Conservation (phyloP, 2,329 filamentous ascomycete genomes). For the Dactylellina parvicollis region DNA sequence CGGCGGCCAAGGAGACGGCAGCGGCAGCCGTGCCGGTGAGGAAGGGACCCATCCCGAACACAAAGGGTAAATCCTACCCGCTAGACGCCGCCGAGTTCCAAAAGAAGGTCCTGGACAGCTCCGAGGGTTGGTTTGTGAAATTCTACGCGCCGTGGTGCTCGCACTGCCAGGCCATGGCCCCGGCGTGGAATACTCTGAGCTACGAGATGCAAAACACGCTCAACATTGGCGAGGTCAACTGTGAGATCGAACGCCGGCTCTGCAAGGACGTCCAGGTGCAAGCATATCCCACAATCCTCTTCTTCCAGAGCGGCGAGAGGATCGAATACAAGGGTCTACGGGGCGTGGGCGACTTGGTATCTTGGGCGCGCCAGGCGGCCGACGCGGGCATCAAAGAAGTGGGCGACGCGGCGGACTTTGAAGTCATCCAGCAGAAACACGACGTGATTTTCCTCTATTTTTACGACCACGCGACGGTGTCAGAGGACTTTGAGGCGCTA, state of each 20-base stretch:
- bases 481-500: constrained; percentile 88
- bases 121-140: constrained; percentile 97
- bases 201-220: constrained; percentile 89
- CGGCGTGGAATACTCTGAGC: constrained; percentile 87
- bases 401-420: constrained; percentile 74
- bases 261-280: constrained; percentile 87
- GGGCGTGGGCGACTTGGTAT: constrained; percentile 87
- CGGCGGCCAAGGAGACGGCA: constrained; percentile 63
- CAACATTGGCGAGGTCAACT: constrained; percentile 96
- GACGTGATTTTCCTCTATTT: constrained; percentile 98
- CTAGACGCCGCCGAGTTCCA: constrained; percentile 88
- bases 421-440: constrained; percentile 83
- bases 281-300: constrained; percentile 87
- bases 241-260: constrained; percentile 82
- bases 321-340: constrained; percentile 93
- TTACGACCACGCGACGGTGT: constrained; percentile 93
- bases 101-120: constrained; percentile 81
- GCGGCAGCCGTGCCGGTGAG: constrained; percentile 52
- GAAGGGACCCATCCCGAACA: constrained; percentile 69
- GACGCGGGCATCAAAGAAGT: constrained; percentile 85
- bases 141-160: constrained; percentile 98
- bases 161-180: constrained; percentile 91
- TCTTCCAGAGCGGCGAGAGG: constrained; percentile 90
- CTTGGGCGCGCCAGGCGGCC: constrained; percentile 85
- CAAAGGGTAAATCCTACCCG: constrained; percentile 76